Evolutionary conservation across 1,139 yeast species (phyloP), one percentile per base, ranked within the genome.

Genomic region (Pichia sp.): DNA sequence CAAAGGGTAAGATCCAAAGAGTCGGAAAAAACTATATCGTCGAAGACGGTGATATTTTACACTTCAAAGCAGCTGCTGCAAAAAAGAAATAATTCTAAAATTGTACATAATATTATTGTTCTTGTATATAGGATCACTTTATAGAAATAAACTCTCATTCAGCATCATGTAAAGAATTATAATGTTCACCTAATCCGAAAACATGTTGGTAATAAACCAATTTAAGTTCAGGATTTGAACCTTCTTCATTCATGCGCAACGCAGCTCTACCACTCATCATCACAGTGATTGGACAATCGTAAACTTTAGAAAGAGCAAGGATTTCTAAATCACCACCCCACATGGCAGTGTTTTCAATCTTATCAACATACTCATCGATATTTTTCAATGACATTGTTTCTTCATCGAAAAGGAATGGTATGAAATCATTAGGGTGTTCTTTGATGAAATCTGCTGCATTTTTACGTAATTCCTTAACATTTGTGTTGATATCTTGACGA

Each of bases 311-410:
- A 38, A 90, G 70, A 0, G 98, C 96, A 58, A 88, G 65, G 18
- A 91, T 81, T 68, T 93, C 99, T 72, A 90, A 72, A 60, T 93
- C 98, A 5, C 96, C 94, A 27, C 99, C 99, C 99, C 99, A 93
- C 73, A 88, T 79, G 0, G 96, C 82, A 0, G 96, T 88, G 15
- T 69, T 69, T 46, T 76, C 85, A 47, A 93, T 73, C 55, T 83
- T 84, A 2, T 70, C 66, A 9, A 89, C 76, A 63, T 93, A 93
- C n/a, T 77, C 78, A 34, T 77, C 83, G 24, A 91, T 67, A 53
- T 86, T 86, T 38, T 76, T 71, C 53, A 85, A 57, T 14, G 77
- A 70, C 71, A 81, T 73, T 0, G 88, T 84, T 20, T 68, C 70
- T 57, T 89, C 96, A 61, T 88, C 96, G 60, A 88, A 83, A 56